Conservation (phyloP, 192 early-diverging fungal species). For the Funneliformis mosseae region DNA sequence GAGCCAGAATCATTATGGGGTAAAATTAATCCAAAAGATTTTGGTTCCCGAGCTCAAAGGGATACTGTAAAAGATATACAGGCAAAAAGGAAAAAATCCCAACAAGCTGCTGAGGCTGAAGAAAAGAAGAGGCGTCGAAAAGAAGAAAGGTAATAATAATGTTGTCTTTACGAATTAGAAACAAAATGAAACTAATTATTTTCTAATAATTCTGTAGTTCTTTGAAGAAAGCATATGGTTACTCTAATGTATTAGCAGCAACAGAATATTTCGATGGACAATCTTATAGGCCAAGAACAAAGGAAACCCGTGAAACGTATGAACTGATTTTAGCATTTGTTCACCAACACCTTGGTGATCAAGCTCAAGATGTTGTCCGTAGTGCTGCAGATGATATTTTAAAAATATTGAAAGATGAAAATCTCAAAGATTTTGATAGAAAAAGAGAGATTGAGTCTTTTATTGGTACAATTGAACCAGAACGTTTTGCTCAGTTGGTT, state of each 20-base stretch:
- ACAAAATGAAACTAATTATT: background rate
- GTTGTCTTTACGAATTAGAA: background rate
- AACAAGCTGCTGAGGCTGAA: conserved; percentile 47
- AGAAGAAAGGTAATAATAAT: conserved; percentile 55
- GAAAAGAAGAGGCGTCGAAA: conserved; percentile 60
- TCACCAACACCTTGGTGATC: conserved; percentile 80
- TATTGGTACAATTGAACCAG: conserved; percentile 69
- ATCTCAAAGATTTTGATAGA: conserved; percentile 85
- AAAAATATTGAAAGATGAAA: conserved; percentile 81
- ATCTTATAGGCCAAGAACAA: conserved; percentile 85
- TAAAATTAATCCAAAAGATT: conserved; percentile 77
- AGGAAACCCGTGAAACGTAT: conserved; percentile 86
- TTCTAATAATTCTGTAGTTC: conserved; percentile 23
- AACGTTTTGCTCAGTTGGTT: conserved; percentile 85
- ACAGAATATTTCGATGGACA: conserved; percentile 87
- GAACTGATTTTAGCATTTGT: conserved; percentile 88
- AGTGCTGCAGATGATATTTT: conserved; percentile 89
- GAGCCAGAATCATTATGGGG: conserved; percentile 93
- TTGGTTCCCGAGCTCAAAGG: conserved; percentile 79
- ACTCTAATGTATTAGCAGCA: conserved; percentile 75
- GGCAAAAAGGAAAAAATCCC: conserved; percentile 66
- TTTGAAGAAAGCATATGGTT: conserved; percentile 68
- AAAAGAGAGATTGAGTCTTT: conserved; percentile 81
- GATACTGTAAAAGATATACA: conserved; percentile 67
- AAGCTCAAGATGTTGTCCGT: conserved; percentile 86